A percentile compares a stretch with the other conserved stretches of the same genome.
Conservation (phyloP, 371 early-diverging fungal genomes). For the Mortierella sp. region DNA sequence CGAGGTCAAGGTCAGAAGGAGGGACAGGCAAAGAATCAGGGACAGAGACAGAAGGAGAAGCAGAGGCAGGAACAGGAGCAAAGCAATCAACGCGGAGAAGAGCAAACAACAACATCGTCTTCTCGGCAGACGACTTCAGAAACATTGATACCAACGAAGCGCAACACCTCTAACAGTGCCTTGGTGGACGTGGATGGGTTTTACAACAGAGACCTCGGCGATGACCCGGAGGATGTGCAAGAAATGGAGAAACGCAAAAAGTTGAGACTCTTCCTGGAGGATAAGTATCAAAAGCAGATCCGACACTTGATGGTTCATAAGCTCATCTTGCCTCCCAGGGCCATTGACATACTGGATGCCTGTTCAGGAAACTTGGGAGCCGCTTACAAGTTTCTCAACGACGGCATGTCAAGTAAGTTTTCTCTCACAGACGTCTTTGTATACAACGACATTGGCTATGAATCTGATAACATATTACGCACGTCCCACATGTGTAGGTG, state of each 20-base stretch:
- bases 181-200: too few relatives aligned
- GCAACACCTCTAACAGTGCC: too few relatives aligned
- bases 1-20: background rate
- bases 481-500: conserved; percentile 8
- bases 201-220: too few relatives aligned
- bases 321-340: conserved; percentile 19
- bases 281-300: conserved; percentile 16
- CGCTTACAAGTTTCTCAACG: conserved; percentile 1
- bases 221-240: too few relatives aligned
- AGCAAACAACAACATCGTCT: too few relatives aligned
- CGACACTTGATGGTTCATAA: conserved; percentile 18
- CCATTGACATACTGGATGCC: conserved; percentile 43
- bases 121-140: too few relatives aligned
- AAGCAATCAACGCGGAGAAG: too few relatives aligned
- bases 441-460: background rate
- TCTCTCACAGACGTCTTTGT: background rate
- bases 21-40: background rate
- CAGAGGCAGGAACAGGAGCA: too few relatives aligned
- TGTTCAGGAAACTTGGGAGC: conserved; percentile 29
- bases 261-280: conserved; percentile 21
- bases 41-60: too few relatives aligned
- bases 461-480: background rate
- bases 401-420: conserved; percentile 32
- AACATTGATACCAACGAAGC: too few relatives aligned
- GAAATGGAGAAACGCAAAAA: background rate